Conservation (phyloP, 768 basidiomycete genomes). For the Suillus clintonianus region DNA sequence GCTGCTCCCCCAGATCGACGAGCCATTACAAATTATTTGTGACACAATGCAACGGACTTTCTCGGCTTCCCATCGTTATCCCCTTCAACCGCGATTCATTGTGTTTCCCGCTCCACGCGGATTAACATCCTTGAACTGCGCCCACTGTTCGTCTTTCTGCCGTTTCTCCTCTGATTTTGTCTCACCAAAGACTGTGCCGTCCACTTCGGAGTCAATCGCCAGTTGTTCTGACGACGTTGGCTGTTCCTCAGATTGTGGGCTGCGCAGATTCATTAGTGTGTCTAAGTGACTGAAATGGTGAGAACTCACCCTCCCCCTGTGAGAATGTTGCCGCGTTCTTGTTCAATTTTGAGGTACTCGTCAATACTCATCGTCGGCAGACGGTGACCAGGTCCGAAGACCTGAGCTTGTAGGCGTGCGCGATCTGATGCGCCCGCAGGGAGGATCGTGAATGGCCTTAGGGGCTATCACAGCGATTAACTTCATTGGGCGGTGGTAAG, state of each 20-base stretch:
- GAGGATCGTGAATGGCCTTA: constrained; percentile 91
- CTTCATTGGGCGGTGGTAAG: neutral
- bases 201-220: constrained; percentile 77
- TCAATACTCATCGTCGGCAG: constrained; percentile 96
- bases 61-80: constrained; percentile 9
- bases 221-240: constrained; percentile 81
- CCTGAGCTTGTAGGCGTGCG: constrained; percentile 70
- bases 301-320: constrained; percentile 79
- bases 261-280: constrained; percentile 28
- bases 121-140: constrained; percentile 81
- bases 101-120: constrained; percentile 94
- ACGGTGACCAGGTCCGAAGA: constrained; percentile 82
- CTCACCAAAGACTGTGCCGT: constrained; percentile 71
- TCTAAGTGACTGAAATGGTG: constrained; percentile 1
- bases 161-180: constrained; percentile 75
- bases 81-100: constrained; percentile 82
- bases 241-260: constrained; percentile 63
- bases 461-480: constrained; percentile 52
- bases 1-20: constrained; percentile 5
- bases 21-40: neutral
- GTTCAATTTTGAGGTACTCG: constrained; percentile 89
- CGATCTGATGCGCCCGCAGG: constrained; percentile 72
- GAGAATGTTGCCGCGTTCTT: constrained; percentile 81
- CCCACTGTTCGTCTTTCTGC: constrained; percentile 90
- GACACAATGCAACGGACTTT: constrained; percentile 5